Base-by-base conservation (phyloP, 345 rosid genomes). In the Heritiera littoralis region DNA sequence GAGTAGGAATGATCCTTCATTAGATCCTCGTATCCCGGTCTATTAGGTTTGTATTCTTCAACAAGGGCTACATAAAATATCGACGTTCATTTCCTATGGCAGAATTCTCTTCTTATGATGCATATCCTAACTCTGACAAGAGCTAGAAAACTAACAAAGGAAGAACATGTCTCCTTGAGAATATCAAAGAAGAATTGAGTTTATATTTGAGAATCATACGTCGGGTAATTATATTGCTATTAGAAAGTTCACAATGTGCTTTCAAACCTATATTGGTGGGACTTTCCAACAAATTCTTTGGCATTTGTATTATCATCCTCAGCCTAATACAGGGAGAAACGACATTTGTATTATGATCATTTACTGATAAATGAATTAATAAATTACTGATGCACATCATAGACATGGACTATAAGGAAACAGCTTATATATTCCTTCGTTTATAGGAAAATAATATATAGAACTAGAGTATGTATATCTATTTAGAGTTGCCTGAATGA, bases 31-130 rank as follows among this genome's bases (percentile, higher is more conserved):
- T 48, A 48, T 49, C 7, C 20, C 10, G 59, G 58, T 49, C 20
- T 49, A 70, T 28, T 46, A 49, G 59, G 74, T 28, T 70, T 49
- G 58, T 70, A 48, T 9, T 10, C 65, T 60, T 60, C 65, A 59
- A 59, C 5, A 45, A 15, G 73, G 12, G 20, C 5, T 11, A 46
- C 1, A 48, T 49, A 69, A 69, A 69, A 30, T 23, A 46, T 23
- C 46, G 38, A 69, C 38, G 46, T 35, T 40, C 5, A 14, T 32
- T 64, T 2, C 67, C n/a, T 14, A 45, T 5, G 52, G 20, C 52
- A 67, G 2, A n/a, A 4, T 41, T 40, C 3, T 9, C 72, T 67
- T 17, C 7, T 11, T 17, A 32, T 35, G 18, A 64, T 14, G 43
- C 43, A 32, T 63, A 63, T 63, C 43, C 35, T 63, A 63, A 63